A percentile compares a stretch with the other conserved stretches of the same genome.
Conservation (phyloP, 768 basidiomycete species). For the Rossbeevera mucosa region DNA sequence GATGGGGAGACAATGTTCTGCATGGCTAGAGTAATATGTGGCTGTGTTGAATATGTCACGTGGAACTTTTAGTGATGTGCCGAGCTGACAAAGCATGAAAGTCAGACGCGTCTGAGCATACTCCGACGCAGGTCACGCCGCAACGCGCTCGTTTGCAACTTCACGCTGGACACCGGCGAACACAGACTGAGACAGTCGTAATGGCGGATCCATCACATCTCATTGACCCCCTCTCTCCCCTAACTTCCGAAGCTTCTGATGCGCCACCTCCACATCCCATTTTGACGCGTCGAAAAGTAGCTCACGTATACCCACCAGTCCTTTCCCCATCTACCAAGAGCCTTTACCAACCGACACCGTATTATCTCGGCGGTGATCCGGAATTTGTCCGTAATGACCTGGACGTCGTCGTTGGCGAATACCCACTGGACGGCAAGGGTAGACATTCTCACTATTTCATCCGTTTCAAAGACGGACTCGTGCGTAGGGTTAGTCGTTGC, state of each 20-base stretch:
- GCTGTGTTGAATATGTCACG: conserved; percentile 4
- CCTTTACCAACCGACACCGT: conserved; percentile 37
- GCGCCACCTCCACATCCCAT: conserved; percentile 4
- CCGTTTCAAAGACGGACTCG: conserved; percentile 51
- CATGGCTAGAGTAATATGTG: conserved; percentile 34
- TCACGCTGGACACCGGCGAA: background rate
- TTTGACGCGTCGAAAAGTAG: conserved; percentile 11
- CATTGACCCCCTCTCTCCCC: conserved; percentile 16
- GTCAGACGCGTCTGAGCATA: background rate
- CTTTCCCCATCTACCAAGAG: conserved; percentile 36
- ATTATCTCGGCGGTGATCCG: conserved; percentile 32
- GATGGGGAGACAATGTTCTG: conserved; percentile 45
- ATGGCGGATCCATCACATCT: conserved; percentile 17
- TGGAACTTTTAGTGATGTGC: background rate
- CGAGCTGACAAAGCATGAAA: conserved; percentile 10
- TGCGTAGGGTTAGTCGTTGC: conserved; percentile 45
- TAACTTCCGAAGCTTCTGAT: conserved; percentile 8
- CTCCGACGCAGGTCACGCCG: conserved; percentile 2
- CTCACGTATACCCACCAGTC: conserved; percentile 38
- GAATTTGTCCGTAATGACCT: conserved; percentile 30
- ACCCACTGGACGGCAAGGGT: conserved; percentile 27
- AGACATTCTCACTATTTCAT: conserved; percentile 56
- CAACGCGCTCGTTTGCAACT: conserved; percentile 5
- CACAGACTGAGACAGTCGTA: background rate
- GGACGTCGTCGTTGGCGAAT: conserved; percentile 58